Evolutionary conservation across 306 rosid genomes (phyloP).

Genomic region (Cercis canadensis): DNA sequence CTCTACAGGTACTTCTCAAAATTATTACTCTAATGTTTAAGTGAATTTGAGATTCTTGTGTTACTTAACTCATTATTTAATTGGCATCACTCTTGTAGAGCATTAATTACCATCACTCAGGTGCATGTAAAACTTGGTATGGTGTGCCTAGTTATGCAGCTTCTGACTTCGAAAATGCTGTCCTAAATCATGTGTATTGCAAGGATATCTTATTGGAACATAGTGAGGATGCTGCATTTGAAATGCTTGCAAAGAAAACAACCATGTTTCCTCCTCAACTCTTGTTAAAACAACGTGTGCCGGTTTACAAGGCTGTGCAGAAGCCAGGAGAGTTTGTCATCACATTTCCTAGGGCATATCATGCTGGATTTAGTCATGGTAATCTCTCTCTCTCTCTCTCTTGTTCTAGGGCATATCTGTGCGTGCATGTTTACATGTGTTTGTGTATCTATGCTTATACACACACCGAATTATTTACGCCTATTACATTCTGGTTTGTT

Average conservation of each 20-base stretch:
- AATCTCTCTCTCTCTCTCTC: not conserved
- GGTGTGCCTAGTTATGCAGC: slow-evolving; percentile 44
- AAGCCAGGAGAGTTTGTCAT: slow-evolving; percentile 55
- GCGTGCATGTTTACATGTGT: too few relatives aligned
- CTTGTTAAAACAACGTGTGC: slow-evolving; percentile 42
- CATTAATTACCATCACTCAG: slow-evolving; percentile 55
- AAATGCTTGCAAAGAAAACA: slow-evolving; percentile 44
- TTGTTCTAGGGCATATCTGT: not conserved
- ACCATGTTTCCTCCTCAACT: slow-evolving; percentile 47
- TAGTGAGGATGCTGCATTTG: slow-evolving; percentile 34
- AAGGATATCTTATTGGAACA: slow-evolving; percentile 19
- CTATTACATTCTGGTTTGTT: too few relatives aligned
- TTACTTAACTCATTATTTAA: not conserved
- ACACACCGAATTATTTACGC: too few relatives aligned
- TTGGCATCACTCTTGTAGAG: slow-evolving; percentile 20
- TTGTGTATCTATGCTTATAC: too few relatives aligned
- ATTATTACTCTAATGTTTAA: not conserved
- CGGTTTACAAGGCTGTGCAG: slow-evolving; percentile 49
- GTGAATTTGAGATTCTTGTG: not conserved
- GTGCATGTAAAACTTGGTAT: slow-evolving; percentile 52
- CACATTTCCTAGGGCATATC: slow-evolving; percentile 52
- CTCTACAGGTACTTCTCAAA: slow-evolving; percentile 40
- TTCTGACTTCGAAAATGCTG: slow-evolving; percentile 40
- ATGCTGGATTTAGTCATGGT: slow-evolving; percentile 53
- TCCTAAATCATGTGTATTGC: slow-evolving; percentile 34